Evolutionary conservation across 75 land plant genomes (phyloP).

Genomic region (Pinus tabuliformis): DNA sequence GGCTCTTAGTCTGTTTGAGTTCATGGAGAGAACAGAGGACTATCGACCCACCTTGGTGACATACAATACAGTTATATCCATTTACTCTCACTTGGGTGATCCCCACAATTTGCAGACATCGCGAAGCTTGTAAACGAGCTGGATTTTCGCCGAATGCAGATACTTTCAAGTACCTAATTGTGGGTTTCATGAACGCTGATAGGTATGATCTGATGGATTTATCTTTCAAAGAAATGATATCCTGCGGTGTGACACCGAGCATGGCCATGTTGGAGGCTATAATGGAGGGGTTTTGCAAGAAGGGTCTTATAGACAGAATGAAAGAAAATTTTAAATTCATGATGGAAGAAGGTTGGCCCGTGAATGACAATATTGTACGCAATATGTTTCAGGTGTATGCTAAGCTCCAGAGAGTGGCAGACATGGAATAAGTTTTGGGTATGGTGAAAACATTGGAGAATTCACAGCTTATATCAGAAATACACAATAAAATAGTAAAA

Average conservation of each 20-base stretch:
- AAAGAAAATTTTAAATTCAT: conserved; percentile 27
- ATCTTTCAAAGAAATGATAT: conserved; percentile 33
- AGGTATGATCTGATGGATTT: conserved; percentile 32
- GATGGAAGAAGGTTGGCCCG: conserved; percentile 14
- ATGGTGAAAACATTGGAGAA: conserved; percentile 12
- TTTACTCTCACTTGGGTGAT: conserved; percentile 25
- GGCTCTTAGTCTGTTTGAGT: conserved; percentile 35
- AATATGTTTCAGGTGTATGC: conserved; percentile 23
- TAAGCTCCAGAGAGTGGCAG: conserved; percentile 23
- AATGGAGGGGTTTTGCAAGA: conserved; percentile 32
- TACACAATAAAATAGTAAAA: conserved; percentile 28
- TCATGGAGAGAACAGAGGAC: conserved; percentile 34
- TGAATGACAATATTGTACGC: conserved; percentile 26
- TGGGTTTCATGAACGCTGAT: conserved; percentile 30
- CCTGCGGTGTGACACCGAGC: conserved; percentile 26
- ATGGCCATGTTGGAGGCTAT: conserved; percentile 26
- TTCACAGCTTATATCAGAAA: conserved; percentile 15
- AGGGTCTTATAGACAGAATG: conserved; percentile 18
- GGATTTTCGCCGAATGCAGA: conserved; percentile 36
- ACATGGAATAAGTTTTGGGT: conserved; percentile 38
- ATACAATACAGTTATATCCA: conserved; percentile 30
- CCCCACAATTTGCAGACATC: conserved; percentile 29
- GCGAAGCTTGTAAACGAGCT: conserved; percentile 33
- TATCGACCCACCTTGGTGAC: conserved; percentile 48
- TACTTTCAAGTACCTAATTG: conserved; percentile 34